These are phyloP conservation scores for Microsporum canis DNA, from an alignment of 2,329 filamentous ascomycete species.

Conservation along the genomic window DNA sequence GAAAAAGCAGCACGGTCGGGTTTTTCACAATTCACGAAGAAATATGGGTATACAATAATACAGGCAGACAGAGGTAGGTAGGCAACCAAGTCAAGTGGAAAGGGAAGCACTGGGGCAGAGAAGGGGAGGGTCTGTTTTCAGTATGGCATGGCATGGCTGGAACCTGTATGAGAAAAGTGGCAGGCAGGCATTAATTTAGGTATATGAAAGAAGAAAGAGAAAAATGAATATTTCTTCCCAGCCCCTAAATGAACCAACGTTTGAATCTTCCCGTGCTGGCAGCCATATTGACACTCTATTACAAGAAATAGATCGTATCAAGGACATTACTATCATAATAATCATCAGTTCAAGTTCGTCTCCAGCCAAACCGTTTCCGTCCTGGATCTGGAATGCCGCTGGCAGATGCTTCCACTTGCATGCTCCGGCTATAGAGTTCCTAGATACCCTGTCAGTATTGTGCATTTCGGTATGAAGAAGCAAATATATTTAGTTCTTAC, in stretches of 20 bases:
- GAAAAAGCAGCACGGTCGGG: background rate
- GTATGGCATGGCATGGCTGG: background rate
- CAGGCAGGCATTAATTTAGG: background rate
- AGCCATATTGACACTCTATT: slow-evolving; percentile 2
- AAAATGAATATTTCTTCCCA: background rate
- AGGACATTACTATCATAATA: slow-evolving; percentile 12
- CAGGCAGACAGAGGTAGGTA: background rate
- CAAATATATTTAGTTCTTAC: slow-evolving; percentile 40
- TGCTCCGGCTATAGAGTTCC: slow-evolving; percentile 50
- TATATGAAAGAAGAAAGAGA: background rate
- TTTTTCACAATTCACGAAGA: background rate
- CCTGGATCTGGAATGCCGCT: slow-evolving; percentile 24
- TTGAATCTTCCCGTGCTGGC: background rate
- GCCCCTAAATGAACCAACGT: background rate
- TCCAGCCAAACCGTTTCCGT: slow-evolving; percentile 36
- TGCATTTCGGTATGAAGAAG: background rate
- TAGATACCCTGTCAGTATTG: slow-evolving; percentile 19
- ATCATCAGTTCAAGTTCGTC: slow-evolving; percentile 24
- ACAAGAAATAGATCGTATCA: slow-evolving; percentile 2
- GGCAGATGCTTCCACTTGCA: slow-evolving; percentile 41
- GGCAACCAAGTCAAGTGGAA: background rate
- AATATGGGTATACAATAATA: background rate
- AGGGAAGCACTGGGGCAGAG: background rate
- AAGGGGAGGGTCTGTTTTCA: background rate
- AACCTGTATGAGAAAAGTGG: background rate